Percentiles rank a stretch among this genome's conserved stretches.
phyloP scores from a whole-genome alignment of 345 rosid genomes.

The Erucastrum elatum region DNA sequence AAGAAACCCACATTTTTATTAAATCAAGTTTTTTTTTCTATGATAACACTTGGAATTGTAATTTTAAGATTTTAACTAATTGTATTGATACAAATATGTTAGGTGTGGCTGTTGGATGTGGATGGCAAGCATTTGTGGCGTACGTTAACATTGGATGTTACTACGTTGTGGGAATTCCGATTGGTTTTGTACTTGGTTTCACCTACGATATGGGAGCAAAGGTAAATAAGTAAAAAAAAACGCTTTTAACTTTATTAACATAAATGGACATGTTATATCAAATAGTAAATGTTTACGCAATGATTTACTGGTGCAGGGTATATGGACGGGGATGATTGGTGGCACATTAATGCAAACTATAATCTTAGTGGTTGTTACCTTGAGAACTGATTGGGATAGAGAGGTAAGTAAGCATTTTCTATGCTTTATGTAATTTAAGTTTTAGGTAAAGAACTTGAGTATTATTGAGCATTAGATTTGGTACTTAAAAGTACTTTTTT shows the following conservation, averaged over 20 bases:
- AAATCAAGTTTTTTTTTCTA: not conserved
- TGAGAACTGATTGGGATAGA: conserved; percentile 57
- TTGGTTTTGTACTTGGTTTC: conserved; percentile 52
- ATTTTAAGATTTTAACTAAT: not conserved
- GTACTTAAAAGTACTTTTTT: not conserved
- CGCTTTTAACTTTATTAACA: not conserved
- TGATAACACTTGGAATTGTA: not conserved
- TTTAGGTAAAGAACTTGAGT: not conserved
- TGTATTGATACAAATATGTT: not conserved
- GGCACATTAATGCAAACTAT: conserved; percentile 61
- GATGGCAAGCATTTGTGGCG: too few relatives aligned
- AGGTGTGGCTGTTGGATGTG: too few relatives aligned
- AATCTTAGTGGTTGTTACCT: conserved; percentile 50
- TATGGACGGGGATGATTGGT: conserved; percentile 71
- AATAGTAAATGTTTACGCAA: conserved; percentile 8
- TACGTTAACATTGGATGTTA: too few relatives aligned
- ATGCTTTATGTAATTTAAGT: not conserved
- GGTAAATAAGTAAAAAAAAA: conserved; percentile 35
- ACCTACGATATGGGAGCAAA: conserved; percentile 55
- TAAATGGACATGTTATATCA: not conserved
- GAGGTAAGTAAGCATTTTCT: conserved; percentile 40
- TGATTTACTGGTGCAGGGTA: conserved; percentile 44
- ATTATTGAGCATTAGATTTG: not conserved
- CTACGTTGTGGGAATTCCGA: too few relatives aligned
- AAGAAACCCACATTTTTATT: not conserved